A percentile compares a stretch with the other conserved stretches of the same genome.
phyloP scores from a whole-genome alignment of 768 basidiomycete genomes.

The Coprinopsis strossmayeri region DNA sequence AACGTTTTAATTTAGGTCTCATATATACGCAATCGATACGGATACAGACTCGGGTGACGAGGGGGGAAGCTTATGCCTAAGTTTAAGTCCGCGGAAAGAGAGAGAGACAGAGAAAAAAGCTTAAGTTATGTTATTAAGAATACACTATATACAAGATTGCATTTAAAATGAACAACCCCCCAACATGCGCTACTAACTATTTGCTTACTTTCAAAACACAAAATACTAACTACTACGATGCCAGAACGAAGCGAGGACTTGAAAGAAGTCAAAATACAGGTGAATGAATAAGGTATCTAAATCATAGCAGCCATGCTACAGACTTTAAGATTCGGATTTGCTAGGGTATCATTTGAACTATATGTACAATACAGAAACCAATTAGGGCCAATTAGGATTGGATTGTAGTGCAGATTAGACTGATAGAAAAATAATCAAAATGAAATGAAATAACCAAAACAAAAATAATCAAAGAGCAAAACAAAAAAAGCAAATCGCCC shows the following conservation, averaged over 20 bases:
- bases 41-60: not conserved
- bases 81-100: constrained; percentile 14
- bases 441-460: not conserved
- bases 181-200: too few relatives aligned
- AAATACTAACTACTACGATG: too few relatives aligned
- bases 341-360: not conserved
- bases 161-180: too few relatives aligned
- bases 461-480: not conserved
- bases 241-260: constrained; percentile 1
- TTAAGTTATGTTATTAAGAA: not conserved
- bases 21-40: not conserved
- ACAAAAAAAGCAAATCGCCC: too few relatives aligned
- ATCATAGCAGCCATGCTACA: not conserved
- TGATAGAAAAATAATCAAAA: not conserved
- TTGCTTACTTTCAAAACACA: too few relatives aligned
- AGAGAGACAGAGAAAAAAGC: not conserved
- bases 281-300: not conserved
- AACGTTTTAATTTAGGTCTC: too few relatives aligned
- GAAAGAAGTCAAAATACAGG: not conserved
- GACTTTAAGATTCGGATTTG: not conserved
- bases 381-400: constrained; percentile 2
- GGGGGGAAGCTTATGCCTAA: not conserved
- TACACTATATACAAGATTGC: not conserved
- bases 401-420: not conserved
- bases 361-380: not conserved